Conservation (phyloP, 2,329 filamentous ascomycete species). For the Aspergillus amoenus region DNA sequence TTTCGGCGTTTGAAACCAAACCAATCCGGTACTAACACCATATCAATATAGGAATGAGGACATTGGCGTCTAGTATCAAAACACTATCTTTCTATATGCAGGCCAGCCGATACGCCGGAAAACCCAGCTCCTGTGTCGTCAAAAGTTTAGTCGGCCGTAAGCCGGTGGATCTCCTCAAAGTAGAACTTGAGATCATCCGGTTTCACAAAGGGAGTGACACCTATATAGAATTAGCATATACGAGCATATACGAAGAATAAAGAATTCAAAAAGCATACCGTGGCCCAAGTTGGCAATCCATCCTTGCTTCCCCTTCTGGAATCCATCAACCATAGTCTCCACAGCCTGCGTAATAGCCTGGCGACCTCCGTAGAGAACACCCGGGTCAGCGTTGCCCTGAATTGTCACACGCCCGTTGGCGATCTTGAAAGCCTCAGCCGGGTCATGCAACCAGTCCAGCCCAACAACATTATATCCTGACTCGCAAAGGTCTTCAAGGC, state of each 20-base stretch:
- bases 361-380: constrained; percentile 81
- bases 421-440: constrained; percentile 76
- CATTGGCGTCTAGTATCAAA: constrained; percentile 50
- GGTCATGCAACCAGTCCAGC: constrained; percentile 91
- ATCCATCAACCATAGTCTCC: constrained; percentile 82
- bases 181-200: constrained; percentile 92
- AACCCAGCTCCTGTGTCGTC: constrained; percentile 4
- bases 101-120: neutral
- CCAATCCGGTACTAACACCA: constrained; percentile 3
- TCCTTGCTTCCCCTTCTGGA: constrained; percentile 77
- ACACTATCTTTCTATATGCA: neutral
- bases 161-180: constrained; percentile 84
- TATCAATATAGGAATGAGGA: constrained; percentile 55
- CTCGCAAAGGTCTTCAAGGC: constrained; percentile 80
- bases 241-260: constrained; percentile 11
- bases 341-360: constrained; percentile 80
- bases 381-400: constrained; percentile 95
- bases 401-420: constrained; percentile 77
- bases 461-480: constrained; percentile 92
- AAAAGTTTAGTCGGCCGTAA: constrained; percentile 29
- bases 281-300: constrained; percentile 98
- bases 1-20: too few species aligned
- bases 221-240: constrained; percentile 46
- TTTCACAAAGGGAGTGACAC: constrained; percentile 91
- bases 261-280: constrained; percentile 57